Evolutionary conservation across 441 rosid genomes (phyloP).

Genomic region (Gossypium lobatum): DNA sequence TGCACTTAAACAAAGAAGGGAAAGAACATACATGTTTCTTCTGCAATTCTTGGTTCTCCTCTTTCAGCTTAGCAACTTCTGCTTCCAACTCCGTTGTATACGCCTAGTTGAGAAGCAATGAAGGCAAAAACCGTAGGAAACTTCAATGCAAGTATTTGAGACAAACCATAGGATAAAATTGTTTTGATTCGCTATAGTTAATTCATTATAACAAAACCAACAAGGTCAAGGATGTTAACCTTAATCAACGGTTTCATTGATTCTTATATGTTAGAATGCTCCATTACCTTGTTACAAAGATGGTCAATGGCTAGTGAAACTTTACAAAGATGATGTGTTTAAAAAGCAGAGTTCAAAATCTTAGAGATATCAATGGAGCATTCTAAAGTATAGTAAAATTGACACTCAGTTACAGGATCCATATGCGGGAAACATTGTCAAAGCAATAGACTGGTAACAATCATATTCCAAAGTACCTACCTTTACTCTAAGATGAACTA

Average conservation of each 20-base stretch:
- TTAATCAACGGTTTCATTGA: background rate
- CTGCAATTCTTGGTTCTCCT: constrained; percentile 58
- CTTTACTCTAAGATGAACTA: background rate
- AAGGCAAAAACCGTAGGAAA: constrained; percentile 3
- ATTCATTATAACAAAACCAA: background rate
- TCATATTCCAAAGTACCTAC: background rate
- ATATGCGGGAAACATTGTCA: background rate
- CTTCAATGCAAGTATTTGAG: background rate
- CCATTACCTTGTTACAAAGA: constrained; percentile 36
- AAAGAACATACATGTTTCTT: constrained; percentile 57
- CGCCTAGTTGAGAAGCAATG: constrained; percentile 42
- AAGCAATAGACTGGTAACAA: background rate
- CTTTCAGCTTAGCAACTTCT: constrained; percentile 69
- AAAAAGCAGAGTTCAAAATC: background rate
- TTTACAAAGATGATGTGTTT: background rate
- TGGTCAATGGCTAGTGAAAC: constrained; percentile 26
- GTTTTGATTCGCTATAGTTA: background rate
- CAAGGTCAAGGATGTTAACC: background rate
- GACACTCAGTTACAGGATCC: background rate
- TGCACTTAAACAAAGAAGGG: constrained; percentile 4
- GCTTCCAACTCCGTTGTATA: constrained; percentile 85
- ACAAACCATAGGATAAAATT: constrained; percentile 4
- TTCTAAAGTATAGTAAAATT: background rate
- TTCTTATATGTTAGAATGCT: constrained; percentile 8
- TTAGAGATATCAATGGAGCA: background rate